Percentiles rank a stretch among this genome's conserved stretches.
phyloP scores from a whole-genome alignment of 306 rosid species.

The Geum urbanum region DNA sequence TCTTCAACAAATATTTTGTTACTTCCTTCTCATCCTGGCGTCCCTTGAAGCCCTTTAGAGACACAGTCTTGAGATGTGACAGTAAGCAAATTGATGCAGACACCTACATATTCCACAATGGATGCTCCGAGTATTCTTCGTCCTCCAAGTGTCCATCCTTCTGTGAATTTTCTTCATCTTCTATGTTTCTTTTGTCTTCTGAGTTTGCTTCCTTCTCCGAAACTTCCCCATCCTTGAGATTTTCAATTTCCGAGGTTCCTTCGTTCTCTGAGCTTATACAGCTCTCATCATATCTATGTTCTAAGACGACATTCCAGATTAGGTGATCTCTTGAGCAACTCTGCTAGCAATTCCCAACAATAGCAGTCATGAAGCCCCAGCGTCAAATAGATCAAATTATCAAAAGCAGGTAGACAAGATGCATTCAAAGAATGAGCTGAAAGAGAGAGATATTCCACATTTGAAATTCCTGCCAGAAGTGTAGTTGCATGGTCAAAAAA shows the following conservation, averaged over 20 bases:
- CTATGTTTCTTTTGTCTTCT: not conserved
- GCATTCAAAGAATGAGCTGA: not conserved
- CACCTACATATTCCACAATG: not conserved
- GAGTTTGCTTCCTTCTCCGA: not conserved
- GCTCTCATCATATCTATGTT: not conserved
- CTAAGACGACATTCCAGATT: not conserved
- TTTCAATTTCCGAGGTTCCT: too few relatives aligned
- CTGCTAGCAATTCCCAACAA: not conserved
- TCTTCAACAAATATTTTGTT: not conserved
- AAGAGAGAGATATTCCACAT: not conserved
- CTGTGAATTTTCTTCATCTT: not conserved
- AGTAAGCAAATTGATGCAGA: not conserved
- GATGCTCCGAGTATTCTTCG: not conserved
- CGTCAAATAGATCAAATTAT: not conserved
- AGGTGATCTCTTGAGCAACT: constrained; percentile 7
- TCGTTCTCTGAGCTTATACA: too few relatives aligned
- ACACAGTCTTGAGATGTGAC: not conserved
- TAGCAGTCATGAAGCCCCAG: not conserved
- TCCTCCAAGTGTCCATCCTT: not conserved
- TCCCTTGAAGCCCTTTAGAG: not conserved
- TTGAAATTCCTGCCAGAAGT: not conserved
- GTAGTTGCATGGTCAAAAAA: not conserved
- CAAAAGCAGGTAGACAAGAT: constrained; percentile 1
- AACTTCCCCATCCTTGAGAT: not conserved
- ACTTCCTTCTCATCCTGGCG: not conserved